Base-by-base conservation (phyloP, 192 early-diverging fungal genomes). In the Entomortierella parvispora region DNA sequence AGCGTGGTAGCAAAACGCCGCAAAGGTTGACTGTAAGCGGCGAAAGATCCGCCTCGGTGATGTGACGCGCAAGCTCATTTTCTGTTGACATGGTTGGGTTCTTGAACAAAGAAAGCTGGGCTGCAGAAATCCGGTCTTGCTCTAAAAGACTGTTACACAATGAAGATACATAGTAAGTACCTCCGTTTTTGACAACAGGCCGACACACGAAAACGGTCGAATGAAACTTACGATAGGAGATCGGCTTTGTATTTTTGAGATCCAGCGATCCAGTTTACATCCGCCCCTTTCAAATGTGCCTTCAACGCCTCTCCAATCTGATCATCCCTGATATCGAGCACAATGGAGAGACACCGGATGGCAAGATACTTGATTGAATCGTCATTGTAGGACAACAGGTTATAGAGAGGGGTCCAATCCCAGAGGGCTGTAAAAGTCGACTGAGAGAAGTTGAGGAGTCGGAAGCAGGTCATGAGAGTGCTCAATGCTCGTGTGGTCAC, bases 1-100 rank as follows among this genome's bases (percentile, higher is more conserved):
- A 72, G 3, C 81, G 79, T 10, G 89, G 82, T 4, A 93, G 65
- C 26, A 93, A 71, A 3, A 94, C 83, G n/a, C 91, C 91, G 61
- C 89, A 92, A 28, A 94, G 29, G 64, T 91, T 85, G 20, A 87
- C 85, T 7, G 82, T 87, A 23, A 84, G 50, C 18, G 83, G 65
- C 20, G 81, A 86, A 15, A 90, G 74, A 76, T 86, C 82, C n/a
- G 56, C 55, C 7, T 67, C 68, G 28, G 59, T 57, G 34, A 86
- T 49, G 14, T 32, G 23, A 5, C 54, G 46, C 14, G 12, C 31
- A 42, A 23, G 20, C n/a, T 51, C 29, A 2, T 53, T 25, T 43
- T 37, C 2, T 26, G 40, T 15, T 32, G 60, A 32, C 40, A 61
- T 68, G 58, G 66, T 61, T 77, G 82, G 62, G 53, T 87, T 86